Evolutionary conservation across 1,139 yeast species (phyloP), one percentile per base, ranked within the genome.

Genomic region (Debaryomyces psychrophilus): DNA sequence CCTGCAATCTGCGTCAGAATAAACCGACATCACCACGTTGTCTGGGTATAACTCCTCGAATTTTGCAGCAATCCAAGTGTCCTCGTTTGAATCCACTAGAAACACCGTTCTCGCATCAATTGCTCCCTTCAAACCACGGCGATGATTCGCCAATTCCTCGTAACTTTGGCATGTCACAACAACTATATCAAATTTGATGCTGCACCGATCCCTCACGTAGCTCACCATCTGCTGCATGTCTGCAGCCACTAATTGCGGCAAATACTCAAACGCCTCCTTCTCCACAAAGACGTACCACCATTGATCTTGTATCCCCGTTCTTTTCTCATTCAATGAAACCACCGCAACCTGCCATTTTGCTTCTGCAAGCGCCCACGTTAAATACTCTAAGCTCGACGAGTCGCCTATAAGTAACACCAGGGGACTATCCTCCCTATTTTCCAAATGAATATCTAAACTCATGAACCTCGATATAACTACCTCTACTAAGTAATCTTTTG

Each of bases 1-100:
- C 17, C 44, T n/a, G 14, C 58, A 56, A 31, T 59, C 61, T 9
- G 55, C 44, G 11, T 52, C 54, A 1, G 61, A 55, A 29, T 45
- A 48, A 23, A 57, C 26, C 5, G 50, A 53, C 17, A 60, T 44
- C 1, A 58, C 55, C 12, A 37, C 40, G 36, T 48, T 42, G 3
- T 41, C 33, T 2, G 53, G 47, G 9, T 31, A 34, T 8, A 38
- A 3, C 8, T 39, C 27, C 25, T 46, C 46, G 5, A 54, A 43
- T 27, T 47, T 46, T 15, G 47, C 47, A 22, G 46, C 48, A n/a
- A 55, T 34, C 59, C 59, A 58, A 6, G 58, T 58, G 47, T 51
- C 40, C 4, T 48, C 48, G 15, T 42, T 50, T 14, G 60, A 50
- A 41, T 60, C 64, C 4, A 54, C 46, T 5, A 60, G 15, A 5